Evolutionary conservation across 1,284 basidiomycete species (phyloP), one percentile per base, ranked within the genome.

Genomic region (Cutaneotrichosporon spelunceum): DNA sequence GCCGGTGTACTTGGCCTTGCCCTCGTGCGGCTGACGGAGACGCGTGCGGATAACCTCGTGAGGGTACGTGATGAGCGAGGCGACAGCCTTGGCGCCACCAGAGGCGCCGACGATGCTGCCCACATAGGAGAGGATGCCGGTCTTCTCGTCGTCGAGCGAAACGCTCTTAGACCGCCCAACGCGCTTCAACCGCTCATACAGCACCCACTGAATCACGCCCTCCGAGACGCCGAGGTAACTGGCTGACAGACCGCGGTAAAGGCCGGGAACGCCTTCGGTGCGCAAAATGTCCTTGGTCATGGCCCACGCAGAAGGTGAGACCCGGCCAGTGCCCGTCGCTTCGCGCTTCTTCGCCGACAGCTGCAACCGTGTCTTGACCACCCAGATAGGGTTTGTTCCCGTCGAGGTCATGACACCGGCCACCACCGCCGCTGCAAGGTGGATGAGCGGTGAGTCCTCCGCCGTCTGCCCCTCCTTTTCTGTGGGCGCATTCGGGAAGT

Each of bases 311-410:
- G 70, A 74, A 8, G 62, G 44, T 61, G 11, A 64, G 52, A 55
- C 50, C 24, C 11, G 66, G 53, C 26, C 59, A 16, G 56, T 52
- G 19, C 66, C 61, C 29, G 23, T 60, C 30, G 42, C 59, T 66
- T 61, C 62, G 27, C 68, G 67, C 55, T 71, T 72, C 39, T 68
- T 65, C 7, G 78, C 76, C 0, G 71, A 71, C 16, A 79, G 86
- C 76, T 99, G 95, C 56, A 98, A 74, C 3, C 95, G 87, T 8
- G 97, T 95, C 81, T 97, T 93, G 64, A 99, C 90, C 13, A 99
- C 91, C 95, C 95, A 99, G 70, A 99, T 87, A 0, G 96, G 96
- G 78, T 99, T 99, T 9, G 96, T 99, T 77, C 97, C 84, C 65
- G 98, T 83, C 0, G 95, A 93, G 2, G 94, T 97, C 30, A 85